phyloP scores from a whole-genome alignment of 1,139 yeast species.

The Geotrichum macrosporum region DNA sequence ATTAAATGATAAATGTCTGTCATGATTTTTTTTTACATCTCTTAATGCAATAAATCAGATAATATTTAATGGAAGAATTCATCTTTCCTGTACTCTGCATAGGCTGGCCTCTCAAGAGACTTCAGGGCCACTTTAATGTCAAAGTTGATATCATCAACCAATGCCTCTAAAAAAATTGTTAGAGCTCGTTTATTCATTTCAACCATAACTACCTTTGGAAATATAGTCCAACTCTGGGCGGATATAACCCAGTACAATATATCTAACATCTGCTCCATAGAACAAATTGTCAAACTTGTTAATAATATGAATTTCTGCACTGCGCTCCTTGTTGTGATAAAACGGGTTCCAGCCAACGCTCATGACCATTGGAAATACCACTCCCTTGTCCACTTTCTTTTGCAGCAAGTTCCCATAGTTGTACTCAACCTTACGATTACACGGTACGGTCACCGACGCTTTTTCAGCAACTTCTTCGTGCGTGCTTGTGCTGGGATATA shows the following conservation, averaged over 20 bases:
- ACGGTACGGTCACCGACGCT: slow-evolving; percentile 17
- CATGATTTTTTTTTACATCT: neutral
- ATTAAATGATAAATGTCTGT: slow-evolving; percentile 1
- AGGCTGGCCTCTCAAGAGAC: slow-evolving; percentile 43
- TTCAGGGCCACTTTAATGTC: slow-evolving; percentile 69
- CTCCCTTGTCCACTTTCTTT: slow-evolving; percentile 41
- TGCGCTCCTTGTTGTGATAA: slow-evolving; percentile 65
- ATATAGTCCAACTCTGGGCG: slow-evolving; percentile 89
- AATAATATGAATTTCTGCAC: slow-evolving; percentile 70
- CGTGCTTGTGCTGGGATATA: slow-evolving; percentile 26
- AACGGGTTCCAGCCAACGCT: slow-evolving; percentile 96
- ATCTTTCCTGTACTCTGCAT: slow-evolving; percentile 30
- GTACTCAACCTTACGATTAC: slow-evolving; percentile 40
- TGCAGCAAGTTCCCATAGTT: slow-evolving; percentile 56
- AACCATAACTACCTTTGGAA: slow-evolving; percentile 36
- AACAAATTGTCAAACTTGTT: slow-evolving; percentile 65
- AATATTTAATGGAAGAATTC: slow-evolving; percentile 12
- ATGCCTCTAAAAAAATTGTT: slow-evolving; percentile 54
- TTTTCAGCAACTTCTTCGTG: slow-evolving; percentile 6
- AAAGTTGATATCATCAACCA: slow-evolving; percentile 74
- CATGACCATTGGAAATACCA: slow-evolving; percentile 80
- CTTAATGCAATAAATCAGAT: neutral
- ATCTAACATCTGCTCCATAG: slow-evolving; percentile 73
- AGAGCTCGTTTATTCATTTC: neutral
- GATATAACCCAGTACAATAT: slow-evolving; percentile 76